A percentile compares a stretch with the other conserved stretches of the same genome.
Evolutionary conservation across 2,329 filamentous ascomycete genomes (phyloP).

Genomic region (Trichoderma breve): DNA sequence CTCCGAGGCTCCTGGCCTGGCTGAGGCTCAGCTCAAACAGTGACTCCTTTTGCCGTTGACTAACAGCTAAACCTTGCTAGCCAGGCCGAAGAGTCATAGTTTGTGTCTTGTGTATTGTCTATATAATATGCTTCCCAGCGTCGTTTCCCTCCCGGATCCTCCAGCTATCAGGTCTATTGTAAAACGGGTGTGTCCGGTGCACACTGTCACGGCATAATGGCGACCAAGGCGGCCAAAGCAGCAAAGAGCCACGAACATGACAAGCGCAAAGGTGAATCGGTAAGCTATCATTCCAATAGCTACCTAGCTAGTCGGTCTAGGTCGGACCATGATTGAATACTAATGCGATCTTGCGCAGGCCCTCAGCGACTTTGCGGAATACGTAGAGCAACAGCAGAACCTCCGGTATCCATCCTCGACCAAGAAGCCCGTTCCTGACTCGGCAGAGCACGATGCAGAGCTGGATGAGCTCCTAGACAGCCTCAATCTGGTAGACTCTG

Average conservation of each 20-base stretch:
- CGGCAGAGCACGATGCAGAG: constrained; percentile 66
- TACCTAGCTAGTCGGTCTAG: background rate
- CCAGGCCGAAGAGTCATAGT: constrained; percentile 14
- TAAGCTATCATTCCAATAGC: constrained; percentile 40
- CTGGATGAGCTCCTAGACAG: constrained; percentile 90
- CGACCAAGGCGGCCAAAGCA: constrained; percentile 56
- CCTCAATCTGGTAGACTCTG: constrained; percentile 73
- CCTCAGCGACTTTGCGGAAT: constrained; percentile 94
- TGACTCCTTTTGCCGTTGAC: constrained; percentile 13
- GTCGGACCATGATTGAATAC: background rate
- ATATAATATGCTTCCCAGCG: background rate
- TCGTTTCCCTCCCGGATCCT: background rate
- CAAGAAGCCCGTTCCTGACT: constrained; percentile 28
- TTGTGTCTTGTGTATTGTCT: background rate
- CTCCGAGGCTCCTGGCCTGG: background rate
- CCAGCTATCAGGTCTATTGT: background rate
- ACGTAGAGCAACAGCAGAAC: constrained; percentile 90
- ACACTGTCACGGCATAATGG: constrained; percentile 41
- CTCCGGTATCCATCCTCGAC: constrained; percentile 57
- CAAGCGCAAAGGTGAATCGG: constrained; percentile 81
- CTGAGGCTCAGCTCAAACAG: constrained; percentile 1
- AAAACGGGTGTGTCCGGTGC: background rate
- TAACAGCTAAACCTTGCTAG: background rate
- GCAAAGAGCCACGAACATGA: constrained; percentile 69
- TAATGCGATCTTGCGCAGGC: constrained; percentile 44